Conservation (phyloP, 257 asterid species). For the Solanum peruvianum region DNA sequence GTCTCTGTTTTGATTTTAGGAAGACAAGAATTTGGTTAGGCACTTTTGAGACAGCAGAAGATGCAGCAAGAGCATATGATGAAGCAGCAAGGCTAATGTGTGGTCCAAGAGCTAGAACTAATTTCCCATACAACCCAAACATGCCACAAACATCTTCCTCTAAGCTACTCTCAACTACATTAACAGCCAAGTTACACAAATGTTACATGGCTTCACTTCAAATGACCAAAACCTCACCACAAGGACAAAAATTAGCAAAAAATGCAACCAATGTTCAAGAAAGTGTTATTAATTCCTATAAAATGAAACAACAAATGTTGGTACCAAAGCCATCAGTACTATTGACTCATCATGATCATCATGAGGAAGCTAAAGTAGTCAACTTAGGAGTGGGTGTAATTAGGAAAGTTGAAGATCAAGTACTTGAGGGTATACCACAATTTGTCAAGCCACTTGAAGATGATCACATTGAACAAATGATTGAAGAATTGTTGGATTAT, state of each 20-base stretch:
- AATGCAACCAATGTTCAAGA: not conserved
- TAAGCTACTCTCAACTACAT: conserved; percentile 48
- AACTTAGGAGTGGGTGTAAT: not conserved
- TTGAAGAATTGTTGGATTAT: conserved; percentile 68
- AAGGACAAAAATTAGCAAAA: not conserved
- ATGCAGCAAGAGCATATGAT: conserved; percentile 84
- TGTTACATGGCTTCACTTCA: conserved; percentile 60
- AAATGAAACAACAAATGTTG: not conserved
- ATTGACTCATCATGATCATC: not conserved
- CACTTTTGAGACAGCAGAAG: conserved; percentile 90
- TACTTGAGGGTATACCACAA: not conserved
- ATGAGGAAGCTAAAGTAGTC: not conserved
- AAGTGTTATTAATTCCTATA: not conserved
- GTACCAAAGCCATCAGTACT: not conserved
- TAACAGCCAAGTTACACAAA: conserved; percentile 75
- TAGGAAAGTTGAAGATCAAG: not conserved
- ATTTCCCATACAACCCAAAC: conserved; percentile 45
- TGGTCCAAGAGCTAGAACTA: conserved; percentile 73
- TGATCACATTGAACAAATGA: conserved; percentile 79
- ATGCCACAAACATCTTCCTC: conserved; percentile 43
- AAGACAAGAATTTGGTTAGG: conserved; percentile 94
- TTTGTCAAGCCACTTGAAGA: conserved; percentile 42
- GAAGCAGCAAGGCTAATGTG: conserved; percentile 87
- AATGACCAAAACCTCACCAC: conserved; percentile 19
- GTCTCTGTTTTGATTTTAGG: conserved; percentile 17